These are phyloP conservation scores for Lasiosphaeriaceae sp. DNA, from an alignment of 495 filamentous ascomycete species.

Conservation along the genomic window DNA sequence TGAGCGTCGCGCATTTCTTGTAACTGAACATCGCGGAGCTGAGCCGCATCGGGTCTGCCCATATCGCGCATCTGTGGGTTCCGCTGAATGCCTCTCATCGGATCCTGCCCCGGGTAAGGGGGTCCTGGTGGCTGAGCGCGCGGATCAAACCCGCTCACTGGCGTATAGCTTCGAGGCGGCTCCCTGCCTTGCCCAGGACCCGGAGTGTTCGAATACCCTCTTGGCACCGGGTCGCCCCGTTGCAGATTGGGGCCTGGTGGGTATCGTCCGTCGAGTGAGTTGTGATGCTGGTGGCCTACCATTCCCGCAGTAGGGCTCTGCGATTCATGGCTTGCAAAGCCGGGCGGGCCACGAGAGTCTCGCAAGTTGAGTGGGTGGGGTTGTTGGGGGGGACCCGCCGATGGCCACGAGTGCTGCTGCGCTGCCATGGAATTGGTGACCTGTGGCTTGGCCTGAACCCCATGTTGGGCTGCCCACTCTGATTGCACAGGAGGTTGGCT, in stretches of 20 bases:
- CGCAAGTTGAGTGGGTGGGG: constrained; percentile 32
- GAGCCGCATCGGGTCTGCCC: not conserved
- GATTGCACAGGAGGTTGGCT: constrained; percentile 35
- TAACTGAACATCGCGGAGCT: constrained; percentile 14
- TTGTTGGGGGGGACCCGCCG: constrained; percentile 16
- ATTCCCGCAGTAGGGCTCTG: constrained; percentile 22
- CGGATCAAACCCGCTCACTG: constrained; percentile 20
- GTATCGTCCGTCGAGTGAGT: constrained; percentile 25
- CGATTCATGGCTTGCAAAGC: constrained; percentile 23
- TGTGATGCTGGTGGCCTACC: constrained; percentile 24
- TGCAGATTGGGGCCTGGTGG: constrained; percentile 11
- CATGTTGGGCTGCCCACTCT: constrained; percentile 44
- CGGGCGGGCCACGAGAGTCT: constrained; percentile 34
- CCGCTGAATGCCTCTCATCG: constrained; percentile 2
- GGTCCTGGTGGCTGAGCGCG: constrained; percentile 19
- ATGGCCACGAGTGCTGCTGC: constrained; percentile 24
- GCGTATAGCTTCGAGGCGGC: constrained; percentile 26
- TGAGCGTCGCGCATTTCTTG: constrained; percentile 6
- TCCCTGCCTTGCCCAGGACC: constrained; percentile 21
- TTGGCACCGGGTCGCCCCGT: constrained; percentile 15
- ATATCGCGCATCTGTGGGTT: not conserved
- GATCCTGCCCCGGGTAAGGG: constrained; percentile 14
- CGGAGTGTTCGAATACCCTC: constrained; percentile 35
- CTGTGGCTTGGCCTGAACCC: constrained; percentile 31
- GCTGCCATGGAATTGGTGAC: constrained; percentile 35